Evolutionary conservation across 345 rosid species (phyloP).

Genomic region (Arabidopsis suecica): DNA sequence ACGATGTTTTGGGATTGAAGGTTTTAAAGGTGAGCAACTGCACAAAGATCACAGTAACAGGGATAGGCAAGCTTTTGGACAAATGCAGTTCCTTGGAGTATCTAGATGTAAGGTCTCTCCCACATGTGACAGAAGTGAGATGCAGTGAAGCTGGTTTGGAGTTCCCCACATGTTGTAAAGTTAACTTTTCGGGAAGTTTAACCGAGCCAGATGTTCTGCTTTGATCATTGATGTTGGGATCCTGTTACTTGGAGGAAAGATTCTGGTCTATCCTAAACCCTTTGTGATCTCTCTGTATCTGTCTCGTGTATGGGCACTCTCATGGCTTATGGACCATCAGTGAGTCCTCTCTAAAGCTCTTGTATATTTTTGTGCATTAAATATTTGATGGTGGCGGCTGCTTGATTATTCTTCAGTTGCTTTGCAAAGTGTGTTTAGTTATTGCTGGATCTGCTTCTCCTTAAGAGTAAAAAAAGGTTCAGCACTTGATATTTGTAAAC

Average conservation of each 20-base stretch:
- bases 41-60: conserved; percentile 68
- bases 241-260: conserved; percentile 11
- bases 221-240: conserved; percentile 40
- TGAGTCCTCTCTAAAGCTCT: conserved; percentile 38
- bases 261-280: background rate
- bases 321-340: conserved; percentile 37
- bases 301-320: conserved; percentile 25
- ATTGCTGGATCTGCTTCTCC: conserved; percentile 26
- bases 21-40: conserved; percentile 81
- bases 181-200: conserved; percentile 74
- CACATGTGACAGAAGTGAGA: conserved; percentile 65
- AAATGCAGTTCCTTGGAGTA: conserved; percentile 68
- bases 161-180: conserved; percentile 78
- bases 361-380: conserved; percentile 37
- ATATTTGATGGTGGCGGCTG: conserved; percentile 16
- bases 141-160: conserved; percentile 82
- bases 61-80: conserved; percentile 69
- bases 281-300: conserved; percentile 15
- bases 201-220: conserved; percentile 65
- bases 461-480: conserved; percentile 4
- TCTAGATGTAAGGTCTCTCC: conserved; percentile 89
- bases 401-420: conserved; percentile 14
- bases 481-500: conserved; percentile 21
- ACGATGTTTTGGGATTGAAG: conserved; percentile 57
- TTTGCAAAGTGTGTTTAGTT: conserved; percentile 37